Conservation (phyloP, 1,284 basidiomycete species). For the Cerrena zonata region DNA sequence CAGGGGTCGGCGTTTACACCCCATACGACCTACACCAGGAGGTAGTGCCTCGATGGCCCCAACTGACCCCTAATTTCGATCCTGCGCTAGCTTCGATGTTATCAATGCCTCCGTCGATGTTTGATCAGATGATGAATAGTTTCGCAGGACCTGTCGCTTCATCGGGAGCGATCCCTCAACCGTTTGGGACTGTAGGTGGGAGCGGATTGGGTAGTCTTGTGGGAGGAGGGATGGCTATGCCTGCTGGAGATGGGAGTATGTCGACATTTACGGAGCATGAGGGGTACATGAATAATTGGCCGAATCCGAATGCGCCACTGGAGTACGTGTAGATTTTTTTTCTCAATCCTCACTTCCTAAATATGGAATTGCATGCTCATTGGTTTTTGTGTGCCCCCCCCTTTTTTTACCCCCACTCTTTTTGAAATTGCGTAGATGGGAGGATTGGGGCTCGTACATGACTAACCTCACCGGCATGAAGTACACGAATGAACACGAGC, state of each 20-base stretch:
- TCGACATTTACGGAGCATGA: conserved; percentile 7
- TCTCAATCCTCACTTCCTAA: not conserved
- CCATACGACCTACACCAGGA: not conserved
- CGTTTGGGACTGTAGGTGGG: not conserved
- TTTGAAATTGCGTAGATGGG: conserved; percentile 1
- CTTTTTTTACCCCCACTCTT: not conserved
- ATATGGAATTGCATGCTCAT: not conserved
- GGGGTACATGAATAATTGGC: not conserved
- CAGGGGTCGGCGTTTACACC: not conserved
- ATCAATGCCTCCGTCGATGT: conserved; percentile 1
- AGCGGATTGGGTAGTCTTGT: not conserved
- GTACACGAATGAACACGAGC: too few species aligned
- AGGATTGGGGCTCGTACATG: conserved; percentile 8
- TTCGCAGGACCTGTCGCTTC: not conserved
- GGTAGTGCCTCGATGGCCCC: not conserved
- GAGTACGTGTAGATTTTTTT: conserved; percentile 3
- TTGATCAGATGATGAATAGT: conserved; percentile 5
- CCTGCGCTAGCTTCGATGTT: conserved; percentile 2
- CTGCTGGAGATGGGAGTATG: conserved; percentile 1
- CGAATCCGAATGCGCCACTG: not conserved
- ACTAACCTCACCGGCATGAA: conserved; percentile 1
- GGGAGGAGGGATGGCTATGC: not conserved
- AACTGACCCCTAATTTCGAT: not conserved
- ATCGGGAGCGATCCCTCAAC: not conserved
- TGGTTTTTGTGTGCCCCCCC: not conserved